phyloP scores from a whole-genome alignment of 2,329 filamentous ascomycete genomes.

The Nemania abortiva region DNA sequence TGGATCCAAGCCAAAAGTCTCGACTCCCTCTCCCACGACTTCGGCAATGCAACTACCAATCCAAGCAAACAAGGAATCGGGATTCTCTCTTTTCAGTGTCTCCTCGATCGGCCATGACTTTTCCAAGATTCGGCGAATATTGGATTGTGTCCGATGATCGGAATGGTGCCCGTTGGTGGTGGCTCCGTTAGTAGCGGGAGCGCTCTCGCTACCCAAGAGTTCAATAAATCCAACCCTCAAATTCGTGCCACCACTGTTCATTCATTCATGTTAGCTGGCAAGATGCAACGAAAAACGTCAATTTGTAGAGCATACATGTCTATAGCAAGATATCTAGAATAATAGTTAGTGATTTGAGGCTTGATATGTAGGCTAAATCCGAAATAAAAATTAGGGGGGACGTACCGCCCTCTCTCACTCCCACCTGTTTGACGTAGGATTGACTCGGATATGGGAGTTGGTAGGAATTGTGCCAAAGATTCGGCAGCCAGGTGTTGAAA shows the following conservation, averaged over 20 bases:
- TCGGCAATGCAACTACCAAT: constrained; percentile 82
- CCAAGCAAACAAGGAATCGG: constrained; percentile 82
- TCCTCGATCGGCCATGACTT: constrained; percentile 80
- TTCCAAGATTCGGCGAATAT: constrained; percentile 72
- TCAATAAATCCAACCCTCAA: constrained; percentile 76
- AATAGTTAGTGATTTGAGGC: constrained; percentile 36
- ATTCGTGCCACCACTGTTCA: constrained; percentile 71
- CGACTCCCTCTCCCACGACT: constrained; percentile 72
- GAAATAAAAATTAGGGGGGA: constrained; percentile 29
- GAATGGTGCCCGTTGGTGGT: constrained; percentile 29
- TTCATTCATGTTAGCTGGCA: constrained; percentile 48
- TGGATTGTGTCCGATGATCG: constrained; percentile 44
- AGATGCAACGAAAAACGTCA: not conserved
- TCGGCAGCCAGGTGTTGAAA: constrained; percentile 65
- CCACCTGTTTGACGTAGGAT: constrained; percentile 63
- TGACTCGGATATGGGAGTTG: constrained; percentile 71
- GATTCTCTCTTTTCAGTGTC: constrained; percentile 78
- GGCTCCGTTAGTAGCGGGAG: constrained; percentile 29
- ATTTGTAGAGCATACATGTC: constrained; percentile 67
- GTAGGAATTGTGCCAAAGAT: constrained; percentile 67
- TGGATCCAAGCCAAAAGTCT: constrained; percentile 56
- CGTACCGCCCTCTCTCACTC: constrained; percentile 63
- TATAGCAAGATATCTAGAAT: constrained; percentile 68
- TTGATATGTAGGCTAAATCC: not conserved
- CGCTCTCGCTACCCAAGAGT: constrained; percentile 58